Evolutionary conservation across 306 rosid genomes (phyloP).

Genomic region (Ormosia semicastrata): DNA sequence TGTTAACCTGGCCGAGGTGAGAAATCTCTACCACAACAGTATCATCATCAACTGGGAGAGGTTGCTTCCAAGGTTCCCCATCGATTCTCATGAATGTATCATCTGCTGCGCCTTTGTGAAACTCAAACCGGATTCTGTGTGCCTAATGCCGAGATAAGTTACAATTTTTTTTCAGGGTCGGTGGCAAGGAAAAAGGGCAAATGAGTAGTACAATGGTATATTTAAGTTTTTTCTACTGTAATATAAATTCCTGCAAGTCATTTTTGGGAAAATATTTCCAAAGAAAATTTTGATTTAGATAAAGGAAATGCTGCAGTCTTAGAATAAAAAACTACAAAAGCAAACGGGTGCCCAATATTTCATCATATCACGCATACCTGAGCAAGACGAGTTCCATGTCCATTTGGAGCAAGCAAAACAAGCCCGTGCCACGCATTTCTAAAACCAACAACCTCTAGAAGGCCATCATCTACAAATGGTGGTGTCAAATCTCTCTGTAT

Average conservation of each 20-base stretch:
- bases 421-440: slow-evolving; percentile 99
- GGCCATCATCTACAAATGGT: slow-evolving; percentile 91
- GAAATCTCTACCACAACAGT: slow-evolving; percentile 86
- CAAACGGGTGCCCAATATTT: not conserved
- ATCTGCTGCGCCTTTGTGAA: slow-evolving; percentile 69
- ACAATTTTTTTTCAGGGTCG: not conserved
- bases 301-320: not conserved
- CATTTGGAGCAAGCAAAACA: slow-evolving; percentile 83
- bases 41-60: slow-evolving; percentile 80
- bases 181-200: not conserved
- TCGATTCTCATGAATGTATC: slow-evolving; percentile 91
- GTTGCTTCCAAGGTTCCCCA: slow-evolving; percentile 99
- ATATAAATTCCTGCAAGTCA: not conserved
- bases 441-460: slow-evolving; percentile 87
- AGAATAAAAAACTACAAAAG: not conserved
- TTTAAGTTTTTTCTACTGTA: not conserved
- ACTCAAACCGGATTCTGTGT: slow-evolving; percentile 72
- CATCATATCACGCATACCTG: slow-evolving; percentile 56
- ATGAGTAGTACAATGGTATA: not conserved
- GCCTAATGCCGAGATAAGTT: slow-evolving; percentile 45
- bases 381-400: slow-evolving; percentile 98
- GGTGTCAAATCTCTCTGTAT: slow-evolving; percentile 72
- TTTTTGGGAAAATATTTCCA: not conserved
- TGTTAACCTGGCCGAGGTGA: slow-evolving; percentile 88
- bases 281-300: not conserved